Base-by-base conservation (phyloP, 306 rosid species). In the Trifolium subterraneum region DNA sequence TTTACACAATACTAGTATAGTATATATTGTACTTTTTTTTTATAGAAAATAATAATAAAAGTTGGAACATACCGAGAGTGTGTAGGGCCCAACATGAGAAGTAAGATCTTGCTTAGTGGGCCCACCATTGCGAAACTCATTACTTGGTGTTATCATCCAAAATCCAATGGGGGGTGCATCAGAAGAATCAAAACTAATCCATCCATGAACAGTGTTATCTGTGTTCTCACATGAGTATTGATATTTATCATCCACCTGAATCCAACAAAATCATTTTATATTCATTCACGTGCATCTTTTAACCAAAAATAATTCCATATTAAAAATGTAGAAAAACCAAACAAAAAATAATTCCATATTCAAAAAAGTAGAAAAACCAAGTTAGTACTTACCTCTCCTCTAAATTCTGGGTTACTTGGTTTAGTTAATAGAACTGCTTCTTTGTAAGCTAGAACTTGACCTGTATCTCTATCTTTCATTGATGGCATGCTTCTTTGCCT, bases 161-260 rank as follows among this genome's bases (percentile, higher is more conserved):
- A 94, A 87, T 10, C 97, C 99, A 16, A 87, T 64, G 5, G 87
- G 70, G 5, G 87, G 70, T 2, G 82, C 74, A 42, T 90, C 70
- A 13, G 86, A 64, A 13, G 86, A 64, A 20, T 80, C 81, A 20
- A 35, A 7, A 44, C 78, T 59, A 6, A 85, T 70, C 99, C 99
- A 94, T 6, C 99, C 97, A 23, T 92, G 97, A 55, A 90, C 84
- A 10, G 27, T 78, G 72, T 88, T 94, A 16, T 76, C 93, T 22
- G 13, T 73, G 75, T 83, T 79, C 63, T 88, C 95, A 7, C 59
- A 25, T 0, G 99, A 90, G 85, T 94, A 94, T 7, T 88, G 94
- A 75, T 94, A 94, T 58, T 94, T 94, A 83, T 94, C 99, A 83
- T 94, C 99, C 58, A 93, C 98, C 98, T 93, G 81, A 65, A 5